Evolutionary conservation across 2,329 filamentous ascomycete species (phyloP).

Genomic region (Fusarium zealandicum): DNA sequence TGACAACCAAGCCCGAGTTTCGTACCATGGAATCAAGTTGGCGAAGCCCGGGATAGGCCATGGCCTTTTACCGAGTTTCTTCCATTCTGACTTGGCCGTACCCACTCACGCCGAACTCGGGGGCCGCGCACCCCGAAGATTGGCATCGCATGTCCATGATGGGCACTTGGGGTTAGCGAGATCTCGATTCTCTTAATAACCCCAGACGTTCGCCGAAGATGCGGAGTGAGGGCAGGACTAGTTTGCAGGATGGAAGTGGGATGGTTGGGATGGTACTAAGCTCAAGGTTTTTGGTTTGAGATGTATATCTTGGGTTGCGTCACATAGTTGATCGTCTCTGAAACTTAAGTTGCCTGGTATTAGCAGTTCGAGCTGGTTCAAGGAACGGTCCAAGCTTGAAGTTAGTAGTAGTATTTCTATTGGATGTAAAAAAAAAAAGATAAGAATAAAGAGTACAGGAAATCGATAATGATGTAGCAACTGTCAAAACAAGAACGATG

Average conservation of each 20-base stretch:
- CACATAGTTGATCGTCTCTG: too few relatives aligned
- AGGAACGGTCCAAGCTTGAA: too few relatives aligned
- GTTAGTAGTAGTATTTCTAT: too few relatives aligned
- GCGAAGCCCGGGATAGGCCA: too few relatives aligned
- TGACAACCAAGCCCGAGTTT: not conserved
- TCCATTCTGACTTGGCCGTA: conserved; percentile 17
- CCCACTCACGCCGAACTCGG: conserved; percentile 24
- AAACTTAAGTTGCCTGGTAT: too few relatives aligned
- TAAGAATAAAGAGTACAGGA: too few relatives aligned
- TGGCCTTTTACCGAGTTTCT: conserved; percentile 6
- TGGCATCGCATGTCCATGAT: conserved; percentile 4
- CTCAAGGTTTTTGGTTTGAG: not conserved
- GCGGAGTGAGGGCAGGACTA: conserved; percentile 2
- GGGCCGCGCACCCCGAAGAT: conserved; percentile 20
- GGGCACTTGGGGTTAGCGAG: conserved; percentile 24
- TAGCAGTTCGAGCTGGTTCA: too few relatives aligned
- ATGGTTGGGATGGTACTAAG: not conserved
- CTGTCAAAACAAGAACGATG: too few relatives aligned
- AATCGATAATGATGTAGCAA: too few relatives aligned
- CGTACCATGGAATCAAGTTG: not conserved
- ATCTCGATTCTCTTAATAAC: conserved; percentile 7
- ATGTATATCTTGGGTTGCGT: not conserved
- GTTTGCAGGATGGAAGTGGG: not conserved
- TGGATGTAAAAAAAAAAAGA: too few relatives aligned
- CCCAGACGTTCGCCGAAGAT: conserved; percentile 22